phyloP scores from a whole-genome alignment of 2,329 filamentous ascomycete genomes.

The Neurospora crassa region DNA sequence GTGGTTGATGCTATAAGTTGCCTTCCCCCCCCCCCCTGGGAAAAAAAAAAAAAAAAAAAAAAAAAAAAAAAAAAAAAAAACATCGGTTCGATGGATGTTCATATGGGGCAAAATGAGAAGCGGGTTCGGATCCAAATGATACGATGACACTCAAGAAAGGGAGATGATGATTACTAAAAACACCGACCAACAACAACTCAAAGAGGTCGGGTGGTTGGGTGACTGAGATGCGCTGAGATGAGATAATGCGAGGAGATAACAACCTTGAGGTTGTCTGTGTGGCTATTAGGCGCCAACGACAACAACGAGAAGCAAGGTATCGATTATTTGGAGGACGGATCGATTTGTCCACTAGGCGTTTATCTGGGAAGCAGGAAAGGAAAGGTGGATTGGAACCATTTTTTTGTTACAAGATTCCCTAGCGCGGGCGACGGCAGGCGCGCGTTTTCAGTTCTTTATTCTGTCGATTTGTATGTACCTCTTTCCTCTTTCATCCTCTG shows the following conservation, averaged over 20 bases:
- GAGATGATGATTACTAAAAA: background rate
- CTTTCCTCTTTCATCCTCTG: background rate
- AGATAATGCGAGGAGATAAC: background rate
- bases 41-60: background rate
- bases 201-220: background rate
- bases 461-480: background rate
- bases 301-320: background rate
- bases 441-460: background rate
- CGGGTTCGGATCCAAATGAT: background rate
- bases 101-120: background rate
- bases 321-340: background rate
- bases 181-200: background rate
- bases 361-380: background rate
- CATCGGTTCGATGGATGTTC: background rate
- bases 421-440: background rate
- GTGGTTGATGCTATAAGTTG: slow-evolving; percentile 27
- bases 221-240: background rate
- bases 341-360: background rate
- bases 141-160: background rate
- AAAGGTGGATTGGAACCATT: background rate
- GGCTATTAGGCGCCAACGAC: background rate
- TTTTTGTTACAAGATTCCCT: background rate
- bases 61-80: background rate
- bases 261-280: no score
- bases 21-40: no score